Conservation (phyloP, 495 filamentous ascomycete species). For the Chaetomidium leptoderma region DNA sequence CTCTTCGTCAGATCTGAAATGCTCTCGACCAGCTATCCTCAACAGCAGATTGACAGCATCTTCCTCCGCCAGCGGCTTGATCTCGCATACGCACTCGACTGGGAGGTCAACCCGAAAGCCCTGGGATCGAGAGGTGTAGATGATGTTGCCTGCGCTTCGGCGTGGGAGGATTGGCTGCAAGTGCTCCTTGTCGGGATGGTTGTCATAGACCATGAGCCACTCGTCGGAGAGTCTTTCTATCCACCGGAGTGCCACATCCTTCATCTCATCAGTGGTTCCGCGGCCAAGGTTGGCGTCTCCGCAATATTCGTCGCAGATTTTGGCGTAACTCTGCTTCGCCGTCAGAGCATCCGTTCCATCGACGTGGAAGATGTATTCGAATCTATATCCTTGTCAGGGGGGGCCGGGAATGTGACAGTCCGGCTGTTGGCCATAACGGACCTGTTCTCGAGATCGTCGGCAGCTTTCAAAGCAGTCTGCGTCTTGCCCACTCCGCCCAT, state of each 20-base stretch:
- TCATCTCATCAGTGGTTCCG: conserved; percentile 1
- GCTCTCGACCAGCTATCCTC: conserved; percentile 2
- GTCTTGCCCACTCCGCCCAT: conserved; percentile 26
- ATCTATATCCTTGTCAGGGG: not conserved
- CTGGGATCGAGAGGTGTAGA: conserved; percentile 21
- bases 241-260: conserved; percentile 10
- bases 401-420: not conserved
- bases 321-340: conserved; percentile 12
- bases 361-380: conserved; percentile 20
- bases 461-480: conserved; percentile 21
- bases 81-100: not conserved
- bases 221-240: conserved; percentile 8
- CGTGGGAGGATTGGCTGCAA: not conserved
- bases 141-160: conserved; percentile 20
- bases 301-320: conserved; percentile 6
- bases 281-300: not conserved
- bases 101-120: not conserved
- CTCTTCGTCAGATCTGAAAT: not conserved
- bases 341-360: conserved; percentile 13
- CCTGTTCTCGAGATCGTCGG: conserved; percentile 12
- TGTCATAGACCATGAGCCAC: conserved; percentile 24
- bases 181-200: not conserved
- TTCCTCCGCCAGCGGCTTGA: conserved; percentile 12
- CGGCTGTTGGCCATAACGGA: not conserved
- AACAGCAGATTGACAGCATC: conserved; percentile 20